Percentiles rank a stretch among this genome's conserved stretches.
These are phyloP conservation scores for Helotiales sp. DNA, from an alignment of 2,329 filamentous ascomycete genomes.

Conservation along the genomic window DNA sequence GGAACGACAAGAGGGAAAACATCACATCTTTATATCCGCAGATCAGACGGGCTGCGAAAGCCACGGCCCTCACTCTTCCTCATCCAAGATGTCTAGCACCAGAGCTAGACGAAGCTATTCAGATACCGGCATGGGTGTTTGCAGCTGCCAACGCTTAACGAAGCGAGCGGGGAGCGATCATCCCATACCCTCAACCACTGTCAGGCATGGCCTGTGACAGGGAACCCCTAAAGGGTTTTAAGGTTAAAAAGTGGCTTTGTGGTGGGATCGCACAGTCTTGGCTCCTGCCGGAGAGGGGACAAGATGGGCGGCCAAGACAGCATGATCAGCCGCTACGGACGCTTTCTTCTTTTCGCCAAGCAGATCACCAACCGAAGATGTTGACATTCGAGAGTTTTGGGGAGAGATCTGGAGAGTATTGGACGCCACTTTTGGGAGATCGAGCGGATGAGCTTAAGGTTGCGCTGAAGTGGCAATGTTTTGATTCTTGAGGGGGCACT, in stretches of 20 bases:
- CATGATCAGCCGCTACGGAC: background rate
- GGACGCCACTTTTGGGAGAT: background rate
- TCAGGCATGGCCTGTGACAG: background rate
- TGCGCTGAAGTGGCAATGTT: background rate
- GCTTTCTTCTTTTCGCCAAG: background rate
- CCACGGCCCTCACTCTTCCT: too few relatives aligned
- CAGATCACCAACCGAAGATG: slow-evolving; percentile 7
- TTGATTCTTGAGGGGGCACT: background rate
- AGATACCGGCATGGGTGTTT: background rate
- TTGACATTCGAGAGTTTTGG: background rate
- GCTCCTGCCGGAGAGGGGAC: background rate
- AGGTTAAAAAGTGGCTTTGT: background rate
- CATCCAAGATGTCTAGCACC: background rate
- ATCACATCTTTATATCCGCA: background rate
- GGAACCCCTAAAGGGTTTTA: background rate
- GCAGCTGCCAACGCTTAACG: background rate
- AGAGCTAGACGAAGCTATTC: slow-evolving; percentile 5
- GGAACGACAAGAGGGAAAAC: background rate
- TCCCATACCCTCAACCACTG: background rate
- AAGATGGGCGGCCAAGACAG: background rate
- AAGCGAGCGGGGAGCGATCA: background rate
- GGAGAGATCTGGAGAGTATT: too few relatives aligned
- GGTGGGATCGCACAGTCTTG: background rate
- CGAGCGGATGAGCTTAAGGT: background rate
- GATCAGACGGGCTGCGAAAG: background rate